A percentile compares a stretch with the other conserved stretches of the same genome.
These are phyloP conservation scores for Beauveria scarabaeidicola DNA, from an alignment of 2,329 filamentous ascomycete genomes.

Conservation along the genomic window DNA sequence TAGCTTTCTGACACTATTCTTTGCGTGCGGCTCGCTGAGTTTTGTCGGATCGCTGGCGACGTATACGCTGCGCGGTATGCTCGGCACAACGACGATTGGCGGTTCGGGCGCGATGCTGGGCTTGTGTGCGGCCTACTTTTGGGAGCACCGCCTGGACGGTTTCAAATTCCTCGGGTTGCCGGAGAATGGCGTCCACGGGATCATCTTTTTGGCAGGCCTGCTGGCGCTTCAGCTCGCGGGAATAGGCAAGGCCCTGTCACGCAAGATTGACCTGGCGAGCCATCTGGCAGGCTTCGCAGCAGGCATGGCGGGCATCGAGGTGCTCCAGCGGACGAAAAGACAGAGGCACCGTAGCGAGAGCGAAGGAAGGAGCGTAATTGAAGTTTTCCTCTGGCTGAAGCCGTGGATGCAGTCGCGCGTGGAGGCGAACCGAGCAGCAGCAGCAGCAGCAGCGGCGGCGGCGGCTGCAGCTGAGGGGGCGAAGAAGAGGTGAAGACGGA, in stretches of 20 bases:
- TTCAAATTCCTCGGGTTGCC: slow-evolving; percentile 51
- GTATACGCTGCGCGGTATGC: slow-evolving; percentile 37
- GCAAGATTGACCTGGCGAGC: slow-evolving; percentile 41
- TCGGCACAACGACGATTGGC: slow-evolving; percentile 50
- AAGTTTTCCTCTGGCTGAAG: slow-evolving; percentile 7
- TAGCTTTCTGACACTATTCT: slow-evolving; percentile 59
- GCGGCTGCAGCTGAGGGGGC: neutral
- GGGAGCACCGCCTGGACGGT: slow-evolving; percentile 46
- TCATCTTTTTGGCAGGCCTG: slow-evolving; percentile 44
- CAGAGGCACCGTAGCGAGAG: slow-evolving; percentile 11
- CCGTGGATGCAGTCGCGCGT: neutral
- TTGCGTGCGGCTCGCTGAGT: slow-evolving; percentile 48
- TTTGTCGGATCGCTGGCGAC: slow-evolving; percentile 49
- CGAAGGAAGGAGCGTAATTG: slow-evolving; percentile 12
- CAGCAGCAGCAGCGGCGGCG: neutral
- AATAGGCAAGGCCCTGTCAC: slow-evolving; percentile 32
- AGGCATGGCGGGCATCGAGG: slow-evolving; percentile 34
- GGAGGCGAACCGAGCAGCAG: neutral
- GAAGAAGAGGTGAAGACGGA: neutral
- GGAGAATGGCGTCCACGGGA: slow-evolving; percentile 47
- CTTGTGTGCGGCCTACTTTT: slow-evolving; percentile 53
- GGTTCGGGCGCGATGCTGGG: slow-evolving; percentile 58
- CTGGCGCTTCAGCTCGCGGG: slow-evolving; percentile 42
- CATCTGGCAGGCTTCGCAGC: slow-evolving; percentile 44
- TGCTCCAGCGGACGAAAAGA: slow-evolving; percentile 18